Percentiles rank a stretch among this genome's conserved stretches.
Evolutionary conservation across 768 basidiomycete species (phyloP).

Genomic region (Guyanaporus albipodus): DNA sequence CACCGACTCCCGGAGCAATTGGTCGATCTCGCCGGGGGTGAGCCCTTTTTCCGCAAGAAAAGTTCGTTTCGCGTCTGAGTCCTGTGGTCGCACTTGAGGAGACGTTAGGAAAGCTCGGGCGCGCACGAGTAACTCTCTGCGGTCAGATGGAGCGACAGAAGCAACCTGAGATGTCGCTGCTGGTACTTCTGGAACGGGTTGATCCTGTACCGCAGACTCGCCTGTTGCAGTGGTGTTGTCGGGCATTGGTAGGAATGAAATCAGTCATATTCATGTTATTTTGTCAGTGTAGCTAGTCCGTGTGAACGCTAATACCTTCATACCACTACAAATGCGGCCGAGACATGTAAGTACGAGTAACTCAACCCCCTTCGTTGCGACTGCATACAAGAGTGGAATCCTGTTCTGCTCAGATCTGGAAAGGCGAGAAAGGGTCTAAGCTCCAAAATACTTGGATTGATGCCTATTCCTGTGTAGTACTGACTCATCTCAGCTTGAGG

Average conservation of each 20-base stretch:
- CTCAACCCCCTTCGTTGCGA: too few species aligned
- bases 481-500: too few species aligned
- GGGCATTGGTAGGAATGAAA: constrained; percentile 17
- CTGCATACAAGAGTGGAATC: too few species aligned
- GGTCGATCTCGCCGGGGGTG: constrained; percentile 53
- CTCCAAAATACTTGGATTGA: constrained; percentile 81
- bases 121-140: constrained; percentile 45
- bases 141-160: constrained; percentile 16
- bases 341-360: too few species aligned
- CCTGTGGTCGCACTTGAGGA: constrained; percentile 59
- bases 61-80: constrained; percentile 48
- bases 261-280: too few species aligned
- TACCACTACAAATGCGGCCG: too few species aligned
- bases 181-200: neutral
- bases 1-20: constrained; percentile 55
- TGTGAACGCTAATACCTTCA: too few species aligned
- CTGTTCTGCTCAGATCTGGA: too few species aligned
- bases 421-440: too few species aligned
- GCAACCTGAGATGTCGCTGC: neutral
- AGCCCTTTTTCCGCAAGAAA: constrained; percentile 75
- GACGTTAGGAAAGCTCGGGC: constrained; percentile 66
- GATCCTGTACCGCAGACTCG: constrained; percentile 1
- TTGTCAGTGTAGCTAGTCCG: too few species aligned
- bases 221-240: constrained; percentile 3
- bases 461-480: constrained; percentile 84